Evolutionary conservation across 331 rosid species (phyloP), one percentile per base, ranked within the genome.

Genomic region (Spiraea crenata): DNA sequence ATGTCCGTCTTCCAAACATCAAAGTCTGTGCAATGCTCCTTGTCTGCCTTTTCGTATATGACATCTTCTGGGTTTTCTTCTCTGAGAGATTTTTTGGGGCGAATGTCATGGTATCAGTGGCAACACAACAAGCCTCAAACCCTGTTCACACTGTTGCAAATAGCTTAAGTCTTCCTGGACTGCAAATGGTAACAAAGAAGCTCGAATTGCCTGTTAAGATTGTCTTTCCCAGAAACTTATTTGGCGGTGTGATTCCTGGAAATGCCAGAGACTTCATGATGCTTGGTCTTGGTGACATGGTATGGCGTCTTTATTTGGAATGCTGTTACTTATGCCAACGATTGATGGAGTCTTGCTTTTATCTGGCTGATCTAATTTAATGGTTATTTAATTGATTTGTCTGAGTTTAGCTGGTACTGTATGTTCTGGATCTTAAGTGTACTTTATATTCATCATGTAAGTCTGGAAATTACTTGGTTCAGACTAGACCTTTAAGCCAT

Each of bases 231-330:
- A 83, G 99, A 77, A 89, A 89, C 87, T 89, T 95, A 81, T 78
- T 95, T 57, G 91, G 96, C 4, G 85, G 99, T 66, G 91, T 78
- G 44, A 77, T 84, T 80, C 88, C 96, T 14, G 90, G 92, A 74
- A 88, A 73, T 80, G 92, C 93, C 51, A 34, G 83, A 4, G 98
- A 95, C 61, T 95, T 87, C 88, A 95, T 95, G 98, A 95, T 95
- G 98, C 98, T 95, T 74, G 99, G 99, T 73, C 93, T 95, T 17
- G 98, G 99, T 41, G 99, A 91, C 81, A 95, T 95, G 99, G 98
- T 95, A 88, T 74, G 78, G 1, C 73, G 66, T 73, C 67, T 50
- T 57, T 74, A n/a, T 51, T 62, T 80, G 60, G 38, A 61, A 63
- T 39, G 10, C 67, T 55, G 5, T 34, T 47, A 19, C n/a, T 39